phyloP scores from a whole-genome alignment of 441 rosid species.

The Breynia disticha region DNA sequence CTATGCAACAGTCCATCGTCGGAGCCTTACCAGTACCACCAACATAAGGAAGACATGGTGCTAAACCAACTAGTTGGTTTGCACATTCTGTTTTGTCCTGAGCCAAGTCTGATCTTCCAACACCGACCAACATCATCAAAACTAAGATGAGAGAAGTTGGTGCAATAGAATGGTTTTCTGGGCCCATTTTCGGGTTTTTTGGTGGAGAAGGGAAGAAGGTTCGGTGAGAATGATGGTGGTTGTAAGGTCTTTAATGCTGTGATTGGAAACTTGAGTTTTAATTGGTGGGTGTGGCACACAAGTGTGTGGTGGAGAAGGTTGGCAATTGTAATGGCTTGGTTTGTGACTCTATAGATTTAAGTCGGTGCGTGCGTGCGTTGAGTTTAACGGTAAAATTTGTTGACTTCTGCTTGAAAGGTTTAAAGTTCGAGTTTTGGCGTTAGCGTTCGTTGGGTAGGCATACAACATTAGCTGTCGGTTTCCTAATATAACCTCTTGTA shows the following conservation, averaged over 20 bases:
- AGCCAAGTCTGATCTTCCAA: constrained; percentile 32
- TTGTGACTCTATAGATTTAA: too few species aligned
- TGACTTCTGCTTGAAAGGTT: too few species aligned
- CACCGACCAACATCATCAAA: constrained; percentile 17
- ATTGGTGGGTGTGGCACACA: too few species aligned
- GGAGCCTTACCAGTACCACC: constrained; percentile 57
- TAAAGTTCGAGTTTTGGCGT: too few species aligned
- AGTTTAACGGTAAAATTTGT: too few species aligned
- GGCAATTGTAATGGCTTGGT: too few species aligned
- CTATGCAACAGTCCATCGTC: constrained; percentile 63
- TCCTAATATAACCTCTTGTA: too few species aligned
- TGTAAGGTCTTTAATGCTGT: background rate
- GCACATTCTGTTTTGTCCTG: constrained; percentile 65
- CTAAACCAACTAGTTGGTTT: constrained; percentile 35
- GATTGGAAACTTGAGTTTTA: background rate
- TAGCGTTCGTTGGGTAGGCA: too few species aligned
- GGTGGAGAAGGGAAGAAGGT: background rate
- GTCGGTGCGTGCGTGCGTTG: too few species aligned
- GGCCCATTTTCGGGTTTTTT: constrained; percentile 15
- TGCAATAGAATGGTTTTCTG: background rate
- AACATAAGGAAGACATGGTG: constrained; percentile 60
- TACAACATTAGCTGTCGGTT: too few species aligned
- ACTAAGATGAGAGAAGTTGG: constrained; percentile 2
- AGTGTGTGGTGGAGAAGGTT: too few species aligned
- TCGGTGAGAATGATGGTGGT: background rate